A percentile compares a stretch with the other conserved stretches of the same genome.
These are phyloP conservation scores for Metschnikowia colocasiae DNA, from an alignment of 805 yeast genomes.

Conservation along the genomic window DNA sequence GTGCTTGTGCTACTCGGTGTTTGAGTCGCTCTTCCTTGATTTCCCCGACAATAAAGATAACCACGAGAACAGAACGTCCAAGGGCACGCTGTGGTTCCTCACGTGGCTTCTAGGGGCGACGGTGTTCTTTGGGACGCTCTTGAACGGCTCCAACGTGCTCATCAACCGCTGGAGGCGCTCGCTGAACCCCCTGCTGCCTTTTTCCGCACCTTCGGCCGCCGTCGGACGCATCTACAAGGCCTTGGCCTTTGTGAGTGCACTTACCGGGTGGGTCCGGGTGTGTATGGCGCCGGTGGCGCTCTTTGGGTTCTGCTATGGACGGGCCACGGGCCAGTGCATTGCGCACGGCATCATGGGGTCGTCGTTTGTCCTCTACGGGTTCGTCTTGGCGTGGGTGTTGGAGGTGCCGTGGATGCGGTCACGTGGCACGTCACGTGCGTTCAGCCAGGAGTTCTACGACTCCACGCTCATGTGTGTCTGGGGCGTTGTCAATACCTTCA, in stretches of 20 bases:
- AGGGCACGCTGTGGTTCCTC: conserved; percentile 66
- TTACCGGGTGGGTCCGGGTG: conserved; percentile 74
- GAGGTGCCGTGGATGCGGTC: conserved; percentile 68
- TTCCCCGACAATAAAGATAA: conserved; percentile 61
- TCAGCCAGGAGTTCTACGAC: conserved; percentile 82
- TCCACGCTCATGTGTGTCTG: conserved; percentile 74
- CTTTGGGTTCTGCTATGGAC: conserved; percentile 81
- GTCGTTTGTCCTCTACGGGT: conserved; percentile 78
- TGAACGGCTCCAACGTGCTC: conserved; percentile 49
- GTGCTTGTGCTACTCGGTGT: conserved; percentile 39
- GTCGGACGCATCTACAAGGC: conserved; percentile 33
- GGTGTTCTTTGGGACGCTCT: conserved; percentile 51
- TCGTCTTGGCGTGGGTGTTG: conserved; percentile 61
- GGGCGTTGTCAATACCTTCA: conserved; percentile 93
- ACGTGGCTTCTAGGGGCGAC: conserved; percentile 44
- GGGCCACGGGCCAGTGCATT: conserved; percentile 88
- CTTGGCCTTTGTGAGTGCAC: conserved; percentile 43
- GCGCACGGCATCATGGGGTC: conserved; percentile 98
- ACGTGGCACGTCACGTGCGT: conserved; percentile 6
- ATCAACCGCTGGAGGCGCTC: conserved; percentile 23
- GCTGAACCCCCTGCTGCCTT: background rate
- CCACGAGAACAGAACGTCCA: conserved; percentile 63
- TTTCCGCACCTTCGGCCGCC: conserved; percentile 6
- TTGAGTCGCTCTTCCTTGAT: conserved; percentile 55
- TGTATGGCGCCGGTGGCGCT: conserved; percentile 80